Evolutionary conservation across 805 yeast species (phyloP), one percentile per base, ranked within the genome.

Genomic region (Lipomyces sp.): DNA sequence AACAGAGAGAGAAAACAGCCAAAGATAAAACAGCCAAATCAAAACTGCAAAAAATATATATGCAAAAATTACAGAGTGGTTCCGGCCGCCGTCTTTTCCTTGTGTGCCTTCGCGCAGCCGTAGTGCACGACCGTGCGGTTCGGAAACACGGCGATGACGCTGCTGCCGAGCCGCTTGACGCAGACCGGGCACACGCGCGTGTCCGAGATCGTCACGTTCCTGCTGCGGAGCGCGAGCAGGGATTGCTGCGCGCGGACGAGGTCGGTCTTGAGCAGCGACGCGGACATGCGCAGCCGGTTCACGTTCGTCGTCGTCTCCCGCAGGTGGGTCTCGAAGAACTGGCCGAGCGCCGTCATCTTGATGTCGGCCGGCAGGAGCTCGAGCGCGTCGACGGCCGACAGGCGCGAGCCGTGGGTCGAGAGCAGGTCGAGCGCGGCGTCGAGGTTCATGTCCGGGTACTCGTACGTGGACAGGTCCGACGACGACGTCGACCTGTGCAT

Each of bases 131-230:
- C 72, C 2, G 66, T 63, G 14, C 61, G 68, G 46, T 73, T 70
- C 0, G 77, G 77, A 32, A 72, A 70, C 22, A 76, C 75, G 39
- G 79, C 71, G 29, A 81, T 67, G 1, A 83, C 79, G 41, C 79
- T 74, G 54, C 72, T 73, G 2, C 82, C 83, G 31, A 84, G 68
- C 11, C 70, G 65, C 58, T 80, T 81, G 21, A 71, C 68, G 66
- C 95, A 87, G 16, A 80, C 72, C 2, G 67, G 61, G 63, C 95
- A 87, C n/a, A 64, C 65, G 32, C 74, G 67, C 18, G 73, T 70
- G 13, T 76, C 74, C 11, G 76, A 68, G 21, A 79, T 47, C 41
- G 57, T 63, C 2, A 68, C 68, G 65, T 61, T 70, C 60, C 49
- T 67, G 56, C 63, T 72, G 59, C 65, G 73, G 36, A 65, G 61